Conservation (phyloP, 495 filamentous ascomycete species). For the Penicillium canescens region DNA sequence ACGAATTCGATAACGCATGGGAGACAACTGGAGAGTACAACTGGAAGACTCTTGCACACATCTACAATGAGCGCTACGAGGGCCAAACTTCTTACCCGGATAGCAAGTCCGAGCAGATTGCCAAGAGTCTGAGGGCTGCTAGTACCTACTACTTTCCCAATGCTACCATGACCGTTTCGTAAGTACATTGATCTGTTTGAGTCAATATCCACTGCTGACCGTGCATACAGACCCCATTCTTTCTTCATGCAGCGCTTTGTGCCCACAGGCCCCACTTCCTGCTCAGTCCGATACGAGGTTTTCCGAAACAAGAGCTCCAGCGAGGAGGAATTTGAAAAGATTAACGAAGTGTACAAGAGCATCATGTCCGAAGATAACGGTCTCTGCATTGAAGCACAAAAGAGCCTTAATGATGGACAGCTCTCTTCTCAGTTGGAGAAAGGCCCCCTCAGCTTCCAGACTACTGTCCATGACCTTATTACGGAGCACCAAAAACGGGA, state of each 20-base stretch:
- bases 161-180: slow-evolving; percentile 45
- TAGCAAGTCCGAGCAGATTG: slow-evolving; percentile 26
- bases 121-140: slow-evolving; percentile 27
- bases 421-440: slow-evolving; percentile 46
- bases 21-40: slow-evolving; percentile 47
- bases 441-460: slow-evolving; percentile 48
- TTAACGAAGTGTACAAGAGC: slow-evolving; percentile 43
- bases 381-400: slow-evolving; percentile 42
- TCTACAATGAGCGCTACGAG: slow-evolving; percentile 53
- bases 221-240: slow-evolving; percentile 31
- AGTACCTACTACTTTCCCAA: slow-evolving; percentile 50
- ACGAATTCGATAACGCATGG: slow-evolving; percentile 47
- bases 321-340: slow-evolving; percentile 43
- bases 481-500: slow-evolving; percentile 40
- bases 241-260: slow-evolving; percentile 51
- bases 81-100: slow-evolving; percentile 36
- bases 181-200: slow-evolving; percentile 7
- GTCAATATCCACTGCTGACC: not conserved
- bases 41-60: slow-evolving; percentile 53
- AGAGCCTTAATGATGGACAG: slow-evolving; percentile 49
- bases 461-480: slow-evolving; percentile 39
- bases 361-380: slow-evolving; percentile 48
- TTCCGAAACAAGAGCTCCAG: slow-evolving; percentile 45
- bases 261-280: slow-evolving; percentile 36
- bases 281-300: slow-evolving; percentile 47